phyloP scores from a whole-genome alignment of 257 asterid species.

The Apocynum venetum region DNA sequence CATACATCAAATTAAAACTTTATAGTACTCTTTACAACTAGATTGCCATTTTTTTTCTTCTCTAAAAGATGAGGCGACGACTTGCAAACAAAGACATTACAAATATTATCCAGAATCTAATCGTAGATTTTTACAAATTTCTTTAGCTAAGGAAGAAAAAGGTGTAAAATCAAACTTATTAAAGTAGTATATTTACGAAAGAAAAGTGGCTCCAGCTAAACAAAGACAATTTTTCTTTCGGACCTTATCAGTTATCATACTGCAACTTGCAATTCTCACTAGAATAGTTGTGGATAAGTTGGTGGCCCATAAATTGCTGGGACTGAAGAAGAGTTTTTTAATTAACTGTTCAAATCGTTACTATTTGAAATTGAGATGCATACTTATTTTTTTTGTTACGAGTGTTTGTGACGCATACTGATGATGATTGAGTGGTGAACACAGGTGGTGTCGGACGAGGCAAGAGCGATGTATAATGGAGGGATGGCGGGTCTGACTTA shows the following conservation, averaged over 20 bases:
- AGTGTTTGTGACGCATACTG: too few species aligned
- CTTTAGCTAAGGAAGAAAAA: not conserved
- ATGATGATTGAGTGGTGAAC: too few species aligned
- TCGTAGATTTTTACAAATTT: not conserved
- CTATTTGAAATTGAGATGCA: too few species aligned
- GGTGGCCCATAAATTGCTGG: too few species aligned
- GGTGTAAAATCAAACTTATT: not conserved
- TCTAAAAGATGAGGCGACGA: not conserved
- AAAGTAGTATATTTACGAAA: not conserved
- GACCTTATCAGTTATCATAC: not conserved
- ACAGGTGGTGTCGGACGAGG: conserved; percentile 87
- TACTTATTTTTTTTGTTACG: too few species aligned
- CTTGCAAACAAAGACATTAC: not conserved
- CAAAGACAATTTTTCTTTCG: not conserved
- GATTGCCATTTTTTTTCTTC: not conserved
- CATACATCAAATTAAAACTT: not conserved
- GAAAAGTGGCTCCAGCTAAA: not conserved
- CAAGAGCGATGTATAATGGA: conserved; percentile 83
- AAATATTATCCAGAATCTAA: too few species aligned
- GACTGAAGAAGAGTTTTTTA: too few species aligned
- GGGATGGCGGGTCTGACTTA: conserved; percentile 75
- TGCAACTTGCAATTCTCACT: not conserved
- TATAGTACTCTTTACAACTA: not conserved
- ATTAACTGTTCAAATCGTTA: too few species aligned
- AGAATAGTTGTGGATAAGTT: not conserved